Conservation (phyloP, 169 alveolate genomes). For the Fabrea salina region DNA sequence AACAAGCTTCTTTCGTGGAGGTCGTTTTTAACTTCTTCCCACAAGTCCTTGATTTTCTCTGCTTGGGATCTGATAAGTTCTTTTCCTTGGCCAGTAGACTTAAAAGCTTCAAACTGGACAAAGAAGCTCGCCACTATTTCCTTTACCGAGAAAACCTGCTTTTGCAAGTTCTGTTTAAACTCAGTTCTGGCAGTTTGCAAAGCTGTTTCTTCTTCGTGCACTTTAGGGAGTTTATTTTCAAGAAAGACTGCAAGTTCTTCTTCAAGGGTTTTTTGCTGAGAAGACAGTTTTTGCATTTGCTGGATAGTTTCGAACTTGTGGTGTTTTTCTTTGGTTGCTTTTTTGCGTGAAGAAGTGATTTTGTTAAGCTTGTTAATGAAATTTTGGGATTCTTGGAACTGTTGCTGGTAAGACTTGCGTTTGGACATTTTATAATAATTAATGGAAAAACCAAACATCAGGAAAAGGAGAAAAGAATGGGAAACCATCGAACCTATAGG, state of each 20-base stretch:
- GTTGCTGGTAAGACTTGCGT: neutral
- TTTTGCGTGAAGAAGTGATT: slow-evolving; percentile 2
- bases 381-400: slow-evolving; percentile 6
- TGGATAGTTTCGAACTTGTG: slow-evolving; percentile 18
- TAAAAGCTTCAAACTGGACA: neutral
- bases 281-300: neutral
- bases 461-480: no score
- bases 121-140: neutral
- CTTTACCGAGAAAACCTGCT: neutral
- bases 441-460: no score
- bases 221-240: neutral
- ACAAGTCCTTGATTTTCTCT: neutral
- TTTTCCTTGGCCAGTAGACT: neutral
- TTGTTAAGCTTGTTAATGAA: neutral
- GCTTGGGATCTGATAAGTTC: neutral
- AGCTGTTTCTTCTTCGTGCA: neutral
- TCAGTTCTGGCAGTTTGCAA: neutral
- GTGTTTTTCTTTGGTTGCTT: neutral
- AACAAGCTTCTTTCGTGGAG: neutral
- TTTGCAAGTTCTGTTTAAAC: neutral
- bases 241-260: neutral
- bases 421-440: slow-evolving; percentile 6
- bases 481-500: no score
- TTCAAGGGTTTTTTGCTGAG: neutral
- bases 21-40: neutral